A percentile compares a stretch with the other conserved stretches of the same genome.
These are phyloP conservation scores for Calonectria hawksworthii DNA, from an alignment of 2,329 filamentous ascomycete genomes.

Conservation along the genomic window DNA sequence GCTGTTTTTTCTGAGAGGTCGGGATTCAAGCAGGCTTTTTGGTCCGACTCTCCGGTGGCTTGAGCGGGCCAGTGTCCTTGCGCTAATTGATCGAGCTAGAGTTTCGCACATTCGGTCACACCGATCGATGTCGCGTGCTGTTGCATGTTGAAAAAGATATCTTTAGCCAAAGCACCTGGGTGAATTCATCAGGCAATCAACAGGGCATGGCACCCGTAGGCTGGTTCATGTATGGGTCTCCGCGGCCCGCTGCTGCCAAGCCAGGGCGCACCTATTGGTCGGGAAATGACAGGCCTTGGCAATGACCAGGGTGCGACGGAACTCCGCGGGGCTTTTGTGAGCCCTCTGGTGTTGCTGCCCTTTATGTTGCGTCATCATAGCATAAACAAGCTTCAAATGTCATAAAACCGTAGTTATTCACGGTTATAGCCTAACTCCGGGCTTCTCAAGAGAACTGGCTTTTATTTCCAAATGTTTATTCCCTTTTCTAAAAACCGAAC, in stretches of 20 bases:
- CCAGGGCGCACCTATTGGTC: not conserved
- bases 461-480: not conserved
- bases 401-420: not conserved
- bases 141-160: not conserved
- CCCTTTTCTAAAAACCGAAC: not conserved
- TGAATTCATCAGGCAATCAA: not conserved
- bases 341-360: not conserved
- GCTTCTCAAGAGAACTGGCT: not conserved
- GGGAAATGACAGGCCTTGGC: not conserved
- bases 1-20: not conserved
- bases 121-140: not conserved
- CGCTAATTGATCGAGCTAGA: not conserved
- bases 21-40: not conserved
- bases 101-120: not conserved
- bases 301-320: not conserved
- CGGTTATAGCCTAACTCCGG: not conserved
- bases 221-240: not conserved
- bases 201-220: not conserved
- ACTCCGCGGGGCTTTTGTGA: not conserved
- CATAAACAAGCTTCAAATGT: not conserved
- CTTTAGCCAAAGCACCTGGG: not conserved
- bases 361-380: not conserved
- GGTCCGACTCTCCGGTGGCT: not conserved
- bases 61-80: not conserved
- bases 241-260: not conserved